phyloP scores from a whole-genome alignment of 2,329 filamentous ascomycete genomes.

The Berkeleyomyces basicola region DNA sequence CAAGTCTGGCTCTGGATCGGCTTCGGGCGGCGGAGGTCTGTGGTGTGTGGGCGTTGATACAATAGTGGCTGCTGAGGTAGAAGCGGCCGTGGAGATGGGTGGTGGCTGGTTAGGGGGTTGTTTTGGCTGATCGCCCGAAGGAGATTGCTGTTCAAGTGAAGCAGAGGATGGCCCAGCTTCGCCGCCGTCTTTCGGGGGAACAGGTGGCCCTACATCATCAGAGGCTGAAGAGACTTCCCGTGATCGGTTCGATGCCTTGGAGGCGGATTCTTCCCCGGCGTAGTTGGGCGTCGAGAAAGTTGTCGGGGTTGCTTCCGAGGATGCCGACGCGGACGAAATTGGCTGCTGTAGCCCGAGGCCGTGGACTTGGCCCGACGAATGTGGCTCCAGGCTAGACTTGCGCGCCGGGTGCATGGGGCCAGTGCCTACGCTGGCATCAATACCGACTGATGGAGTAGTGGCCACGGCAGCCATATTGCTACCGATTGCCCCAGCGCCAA shows the following conservation, averaged over 20 bases:
- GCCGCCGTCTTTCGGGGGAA: slow-evolving; percentile 41
- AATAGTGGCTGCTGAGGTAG: not conserved
- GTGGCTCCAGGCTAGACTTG: slow-evolving; percentile 69
- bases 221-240: slow-evolving; percentile 15
- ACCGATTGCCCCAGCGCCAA: not conserved
- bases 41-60: slow-evolving; percentile 34
- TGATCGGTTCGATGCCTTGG: slow-evolving; percentile 19
- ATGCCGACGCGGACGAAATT: slow-evolving; percentile 16
- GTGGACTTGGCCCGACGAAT: slow-evolving; percentile 35
- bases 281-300: slow-evolving; percentile 13
- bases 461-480: not conserved
- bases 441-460: not conserved
- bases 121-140: not conserved
- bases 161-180: slow-evolving; percentile 14
- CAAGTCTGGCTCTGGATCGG: slow-evolving; percentile 63
- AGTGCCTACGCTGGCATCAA: not conserved
- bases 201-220: slow-evolving; percentile 37
- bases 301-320: slow-evolving; percentile 24
- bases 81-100: not conserved
- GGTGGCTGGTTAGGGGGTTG: not conserved
- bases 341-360: slow-evolving; percentile 20
- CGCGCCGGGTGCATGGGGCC: slow-evolving; percentile 53
- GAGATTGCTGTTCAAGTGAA: slow-evolving; percentile 9
- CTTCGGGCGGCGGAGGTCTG: slow-evolving; percentile 53
- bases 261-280: slow-evolving; percentile 18